A percentile compares a stretch with the other conserved stretches of the same genome.
phyloP scores from a whole-genome alignment of 495 filamentous ascomycete species.

The Evernia prunastri region DNA sequence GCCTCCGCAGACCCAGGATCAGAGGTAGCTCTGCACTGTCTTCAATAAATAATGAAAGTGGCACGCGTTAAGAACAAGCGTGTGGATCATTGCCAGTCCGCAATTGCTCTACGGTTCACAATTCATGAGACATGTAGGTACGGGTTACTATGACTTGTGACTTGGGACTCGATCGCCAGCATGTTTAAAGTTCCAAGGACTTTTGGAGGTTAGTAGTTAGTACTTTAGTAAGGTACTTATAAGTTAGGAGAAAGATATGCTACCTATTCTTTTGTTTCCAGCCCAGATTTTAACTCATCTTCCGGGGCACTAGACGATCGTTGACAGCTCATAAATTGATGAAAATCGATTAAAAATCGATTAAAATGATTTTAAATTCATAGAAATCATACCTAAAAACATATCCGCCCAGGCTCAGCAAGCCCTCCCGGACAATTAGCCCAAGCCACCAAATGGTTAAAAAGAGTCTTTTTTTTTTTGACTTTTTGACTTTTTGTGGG shows the following conservation, averaged over 20 bases:
- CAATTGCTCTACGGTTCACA: neutral
- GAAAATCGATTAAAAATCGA: too few relatives aligned
- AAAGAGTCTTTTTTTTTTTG: too few relatives aligned
- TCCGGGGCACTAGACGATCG: slow-evolving; percentile 1
- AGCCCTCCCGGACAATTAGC: slow-evolving; percentile 1
- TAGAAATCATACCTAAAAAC: too few relatives aligned
- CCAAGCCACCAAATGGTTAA: neutral
- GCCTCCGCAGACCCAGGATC: neutral
- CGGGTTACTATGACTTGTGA: neutral
- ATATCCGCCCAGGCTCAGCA: too few relatives aligned
- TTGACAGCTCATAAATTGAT: neutral
- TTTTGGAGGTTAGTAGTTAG: neutral
- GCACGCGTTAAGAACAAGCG: neutral
- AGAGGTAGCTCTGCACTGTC: neutral
- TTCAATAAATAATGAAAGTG: neutral
- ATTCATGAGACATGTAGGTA: neutral
- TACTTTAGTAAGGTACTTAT: too few relatives aligned
- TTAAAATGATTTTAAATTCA: too few relatives aligned
- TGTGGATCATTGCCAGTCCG: neutral
- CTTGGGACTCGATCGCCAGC: neutral
- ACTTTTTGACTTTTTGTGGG: too few relatives aligned
- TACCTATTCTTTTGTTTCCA: neutral
- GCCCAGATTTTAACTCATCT: neutral
- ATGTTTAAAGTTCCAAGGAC: neutral
- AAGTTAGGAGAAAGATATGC: too few relatives aligned